Evolutionary conservation across 78 protist genomes (phyloP), one percentile per base, ranked within the genome.

Genomic region (Cavenderia fasciculata): DNA sequence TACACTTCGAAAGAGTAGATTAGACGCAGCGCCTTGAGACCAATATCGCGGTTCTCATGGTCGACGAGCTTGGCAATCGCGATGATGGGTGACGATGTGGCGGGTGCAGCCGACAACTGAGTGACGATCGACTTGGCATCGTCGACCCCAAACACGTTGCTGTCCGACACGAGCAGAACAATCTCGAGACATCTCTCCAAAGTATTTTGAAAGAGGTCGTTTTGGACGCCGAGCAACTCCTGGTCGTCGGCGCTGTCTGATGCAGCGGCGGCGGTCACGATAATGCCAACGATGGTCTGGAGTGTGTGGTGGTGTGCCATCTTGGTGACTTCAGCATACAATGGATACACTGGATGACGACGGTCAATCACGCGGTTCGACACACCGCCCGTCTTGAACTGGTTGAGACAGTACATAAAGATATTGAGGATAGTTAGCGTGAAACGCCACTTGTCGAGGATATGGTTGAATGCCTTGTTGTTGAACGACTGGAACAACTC

Each of bases 391-490:
- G 18, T 10, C 59, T 82, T 65, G 70, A 82, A 82, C 43, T 82
- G 90, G 4, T 31, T 21, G 33, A 82, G 56, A 54, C 44, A 68
- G 41, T 41, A 82, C 40, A 66, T 78, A 29, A 82, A 68, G 12
- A 82, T 82, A 14, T 68, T 43, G 8, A 82, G 21, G 2, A 82
- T 4, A 0, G 57, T 56, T 19, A 68, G 38, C 14, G 73, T 52
- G 31, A 82, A 63, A 25, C 36, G 52, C 90, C 90, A 82, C 43
- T 82, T 82, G 34, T 82, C 90, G 8, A 36, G 25, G 10, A 69
- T 25, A 21, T 62, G 29, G 34, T 57, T 56, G 33, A 82, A 82
- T 36, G 77, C 44, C 27, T 82, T 82, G 65, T 68, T 82, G 47
- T 82, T 41, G 65, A 82, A 44, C 38, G 46, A 36, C 7, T 41